Evolutionary conservation across 2,329 filamentous ascomycete genomes (phyloP), one percentile per base, ranked within the genome.

Genomic region (Xylaria multiplex): DNA sequence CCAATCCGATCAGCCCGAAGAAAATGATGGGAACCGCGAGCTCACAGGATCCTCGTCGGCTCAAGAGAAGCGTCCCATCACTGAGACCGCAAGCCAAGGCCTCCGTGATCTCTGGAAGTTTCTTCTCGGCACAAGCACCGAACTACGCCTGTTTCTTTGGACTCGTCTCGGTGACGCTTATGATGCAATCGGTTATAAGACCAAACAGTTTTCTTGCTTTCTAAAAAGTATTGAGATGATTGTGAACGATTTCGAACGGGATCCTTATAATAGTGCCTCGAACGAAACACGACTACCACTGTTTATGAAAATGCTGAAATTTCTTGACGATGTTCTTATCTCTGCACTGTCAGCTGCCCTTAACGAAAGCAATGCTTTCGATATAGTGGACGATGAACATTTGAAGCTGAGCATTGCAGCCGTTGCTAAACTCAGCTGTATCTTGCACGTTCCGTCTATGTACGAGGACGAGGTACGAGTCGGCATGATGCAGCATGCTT

Each of bases 151-250:
- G 1, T 93, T 96, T 69, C 83, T 99, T 1, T 99, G 96, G 96
- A 90, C 91, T 68, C 89, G 93, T 57, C 85, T 99, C n/a, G 90
- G 93, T 43, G 91, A 96, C 69, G 95, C 96, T 0, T 99, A 99
- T 74, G 86, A 89, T 59, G 87, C 86, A 7, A 97, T 99, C 67
- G 87, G 91, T 7, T 97, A 97, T 73, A 82, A 88, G 0, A 93
- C 95, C 0, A 97, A 97, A 77, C 90, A 96, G 14, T 88, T 97
- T 35, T 96, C 92, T 0, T 98, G 94, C 78, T 88, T 92, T 66
- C 82, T 99, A 35, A 90, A 91, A 71, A 93, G 92, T 70, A 92
- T 98, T 54, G 93, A 96, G 76, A 90, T 94, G 73, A 87, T 98
- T 22, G 83, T 96, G 2, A 82, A 82, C 22, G 86, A 88, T 66